Conservation (phyloP, 2,329 filamentous ascomycete genomes). For the Alternaria panax region DNA sequence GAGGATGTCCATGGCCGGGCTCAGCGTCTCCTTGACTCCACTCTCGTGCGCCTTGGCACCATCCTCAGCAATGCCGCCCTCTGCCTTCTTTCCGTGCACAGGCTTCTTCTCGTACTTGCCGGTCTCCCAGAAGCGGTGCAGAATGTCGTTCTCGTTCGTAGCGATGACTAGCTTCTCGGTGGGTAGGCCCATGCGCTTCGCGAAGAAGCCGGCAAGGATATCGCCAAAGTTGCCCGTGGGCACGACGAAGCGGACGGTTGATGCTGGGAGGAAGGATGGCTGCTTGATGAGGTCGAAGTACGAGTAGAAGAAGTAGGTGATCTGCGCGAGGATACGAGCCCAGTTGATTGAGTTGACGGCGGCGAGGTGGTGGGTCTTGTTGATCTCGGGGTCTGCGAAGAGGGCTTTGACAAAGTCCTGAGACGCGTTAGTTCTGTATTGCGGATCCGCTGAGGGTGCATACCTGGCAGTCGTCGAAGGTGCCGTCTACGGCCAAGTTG, state of each 20-base stretch:
- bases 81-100: constrained; percentile 63
- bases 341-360: constrained; percentile 98
- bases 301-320: constrained; percentile 94
- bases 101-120: constrained; percentile 88
- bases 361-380: constrained; percentile 81
- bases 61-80: constrained; percentile 63
- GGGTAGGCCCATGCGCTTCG: constrained; percentile 86
- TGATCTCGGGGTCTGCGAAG: constrained; percentile 85
- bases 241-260: constrained; percentile 81
- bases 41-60: constrained; percentile 69
- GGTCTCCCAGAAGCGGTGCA: constrained; percentile 92
- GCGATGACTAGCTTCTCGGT: constrained; percentile 88
- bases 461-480: constrained; percentile 94
- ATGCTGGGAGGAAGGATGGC: constrained; percentile 64
- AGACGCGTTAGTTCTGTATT: constrained; percentile 26
- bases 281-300: constrained; percentile 81
- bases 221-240: constrained; percentile 98
- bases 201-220: constrained; percentile 92
- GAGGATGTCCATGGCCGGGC: constrained; percentile 96
- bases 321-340: constrained; percentile 93
- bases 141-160: constrained; percentile 97
- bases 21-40: constrained; percentile 88
- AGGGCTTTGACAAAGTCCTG: constrained; percentile 92
- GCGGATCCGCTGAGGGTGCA: neutral
- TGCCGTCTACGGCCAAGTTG: constrained; percentile 87